Evolutionary conservation across 371 early-diverging fungal genomes (phyloP), one percentile per base, ranked within the genome.

Genomic region (Mucor sp.): DNA sequence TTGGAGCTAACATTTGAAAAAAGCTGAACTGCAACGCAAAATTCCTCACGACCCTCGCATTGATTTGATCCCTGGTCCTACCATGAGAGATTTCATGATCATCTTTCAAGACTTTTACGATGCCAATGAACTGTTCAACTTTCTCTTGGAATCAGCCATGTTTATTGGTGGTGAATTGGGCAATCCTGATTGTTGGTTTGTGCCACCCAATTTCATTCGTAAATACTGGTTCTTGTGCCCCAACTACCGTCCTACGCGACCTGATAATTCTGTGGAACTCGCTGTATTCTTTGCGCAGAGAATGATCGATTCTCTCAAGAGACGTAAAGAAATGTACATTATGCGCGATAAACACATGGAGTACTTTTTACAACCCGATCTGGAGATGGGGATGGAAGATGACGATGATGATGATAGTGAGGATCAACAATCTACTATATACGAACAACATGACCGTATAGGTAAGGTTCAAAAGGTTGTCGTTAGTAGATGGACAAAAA

Each of bases 51-150:
- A 82, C 64, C 68, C 77, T 15, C 74, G 83, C n/a, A 80, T 82
- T 53, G 83, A 82, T 62, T 69, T 75, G 21, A 66, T 80, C 7
- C 83, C 83, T 7, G 79, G 83, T 15, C 74, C 78, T n/a, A 65
- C 61, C 2, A 80, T 82, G 80, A 76, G 82, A 17, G 80, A 82
- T 35, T 74, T 67, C n/a, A 80, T 82, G 83, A 82, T 82, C 28
- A 11, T 80, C 4, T 82, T 75, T 35, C 78, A 76, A 67, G 78
- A 82, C 47, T 80, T 66, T 63, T 80, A 80, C 64, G 76, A 80
- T 39, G 70, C 76, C 7, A 78, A 82, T 63, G 80, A 80, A 55
- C 63, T 82, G 2, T 82, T 82, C 33, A 77, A 74, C 15, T 63
- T 68, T 6, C 48, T 82, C 4, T 39, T 79, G 2, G 67, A 70